Percentiles rank a stretch among this genome's conserved stretches.
phyloP scores from a whole-genome alignment of 805 yeast species.

The Hanseniaspora meyeri region DNA sequence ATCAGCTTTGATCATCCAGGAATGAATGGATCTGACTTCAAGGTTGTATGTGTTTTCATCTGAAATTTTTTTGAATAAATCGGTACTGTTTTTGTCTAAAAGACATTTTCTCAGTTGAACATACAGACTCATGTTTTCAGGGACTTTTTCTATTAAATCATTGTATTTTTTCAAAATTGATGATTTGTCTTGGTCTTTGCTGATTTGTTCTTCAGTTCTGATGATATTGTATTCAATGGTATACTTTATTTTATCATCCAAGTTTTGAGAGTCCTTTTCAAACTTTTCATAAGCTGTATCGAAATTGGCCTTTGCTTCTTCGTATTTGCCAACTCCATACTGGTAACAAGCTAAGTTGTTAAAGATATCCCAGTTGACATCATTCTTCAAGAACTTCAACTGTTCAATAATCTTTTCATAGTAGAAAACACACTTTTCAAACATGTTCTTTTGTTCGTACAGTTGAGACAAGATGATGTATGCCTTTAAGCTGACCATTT shows the following conservation, averaged over 20 bases:
- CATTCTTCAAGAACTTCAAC: constrained; percentile 27
- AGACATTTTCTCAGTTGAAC: constrained; percentile 52
- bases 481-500: constrained; percentile 52
- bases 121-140: constrained; percentile 57
- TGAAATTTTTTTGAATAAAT: constrained; percentile 43
- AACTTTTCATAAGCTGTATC: constrained; percentile 31
- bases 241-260: constrained; percentile 24
- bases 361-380: constrained; percentile 44
- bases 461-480: constrained; percentile 55
- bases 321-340: constrained; percentile 49
- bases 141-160: constrained; percentile 44
- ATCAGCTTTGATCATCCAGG: constrained; percentile 66
- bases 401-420: constrained; percentile 50
- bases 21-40: constrained; percentile 81
- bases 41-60: constrained; percentile 45
- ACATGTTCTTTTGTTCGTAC: constrained; percentile 50
- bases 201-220: constrained; percentile 43
- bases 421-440: constrained; percentile 53
- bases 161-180: constrained; percentile 34
- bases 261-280: constrained; percentile 21
- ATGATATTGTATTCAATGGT: constrained; percentile 65
- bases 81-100: constrained; percentile 42
- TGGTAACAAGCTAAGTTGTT: constrained; percentile 81
- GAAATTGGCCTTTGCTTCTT: constrained; percentile 47
- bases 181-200: constrained; percentile 22